A percentile compares a stretch with the other conserved stretches of the same genome.
Evolutionary conservation across 805 yeast species (phyloP).

Genomic region (Saccharomycopsis amapae): DNA sequence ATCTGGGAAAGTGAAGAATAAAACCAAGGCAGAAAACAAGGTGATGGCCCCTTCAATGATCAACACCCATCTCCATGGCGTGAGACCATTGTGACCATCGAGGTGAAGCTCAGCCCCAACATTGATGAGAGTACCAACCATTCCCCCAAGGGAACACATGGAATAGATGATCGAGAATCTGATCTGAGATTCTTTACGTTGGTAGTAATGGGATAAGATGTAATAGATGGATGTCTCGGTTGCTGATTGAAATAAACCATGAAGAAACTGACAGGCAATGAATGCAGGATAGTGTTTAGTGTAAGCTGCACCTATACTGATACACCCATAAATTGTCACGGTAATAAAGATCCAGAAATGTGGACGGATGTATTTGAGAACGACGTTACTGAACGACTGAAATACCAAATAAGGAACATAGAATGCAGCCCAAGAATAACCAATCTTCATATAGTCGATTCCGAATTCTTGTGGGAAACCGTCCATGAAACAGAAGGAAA

Average conservation of each 20-base stretch:
- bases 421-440: slow-evolving; percentile 44
- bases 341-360: slow-evolving; percentile 55
- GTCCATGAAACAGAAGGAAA: neutral
- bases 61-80: slow-evolving; percentile 47
- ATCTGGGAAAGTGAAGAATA: slow-evolving; percentile 50
- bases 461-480: neutral
- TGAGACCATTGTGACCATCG: slow-evolving; percentile 32
- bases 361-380: slow-evolving; percentile 52
- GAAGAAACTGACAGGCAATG: slow-evolving; percentile 52
- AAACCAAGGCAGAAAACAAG: slow-evolving; percentile 26
- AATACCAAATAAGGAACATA: slow-evolving; percentile 55
- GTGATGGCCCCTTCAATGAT: slow-evolving; percentile 41
- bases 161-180: slow-evolving; percentile 62
- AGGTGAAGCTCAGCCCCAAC: slow-evolving; percentile 29
- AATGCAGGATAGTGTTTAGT: slow-evolving; percentile 50
- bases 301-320: slow-evolving; percentile 59
- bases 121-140: slow-evolving; percentile 35
- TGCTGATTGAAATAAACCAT: slow-evolving; percentile 64
- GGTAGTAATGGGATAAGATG: slow-evolving; percentile 57
- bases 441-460: neutral
- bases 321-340: slow-evolving; percentile 55
- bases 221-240: slow-evolving; percentile 72
- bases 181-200: slow-evolving; percentile 57
- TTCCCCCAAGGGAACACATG: slow-evolving; percentile 68
- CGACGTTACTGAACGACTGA: slow-evolving; percentile 56